These are phyloP conservation scores for Colletotrichum sp. DNA, from an alignment of 2,329 filamentous ascomycete species.

Conservation along the genomic window DNA sequence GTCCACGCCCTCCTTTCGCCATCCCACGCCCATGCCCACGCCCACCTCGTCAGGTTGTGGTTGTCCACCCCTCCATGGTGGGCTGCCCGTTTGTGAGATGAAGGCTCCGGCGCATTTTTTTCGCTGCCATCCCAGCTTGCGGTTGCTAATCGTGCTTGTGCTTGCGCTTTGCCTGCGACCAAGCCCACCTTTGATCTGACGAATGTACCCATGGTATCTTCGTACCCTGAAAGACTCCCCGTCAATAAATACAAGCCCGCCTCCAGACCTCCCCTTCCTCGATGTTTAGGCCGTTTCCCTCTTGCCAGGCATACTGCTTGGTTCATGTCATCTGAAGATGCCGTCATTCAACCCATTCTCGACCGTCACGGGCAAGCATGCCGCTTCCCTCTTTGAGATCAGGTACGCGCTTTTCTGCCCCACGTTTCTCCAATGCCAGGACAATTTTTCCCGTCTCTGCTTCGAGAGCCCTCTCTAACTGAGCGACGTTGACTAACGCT, in stretches of 20 bases:
- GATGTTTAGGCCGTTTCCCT: constrained; percentile 6
- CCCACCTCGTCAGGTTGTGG: neutral
- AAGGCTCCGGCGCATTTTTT: constrained; percentile 10
- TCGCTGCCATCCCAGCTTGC: neutral
- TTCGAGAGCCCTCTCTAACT: neutral
- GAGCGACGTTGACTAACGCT: constrained; percentile 14
- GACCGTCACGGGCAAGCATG: constrained; percentile 54
- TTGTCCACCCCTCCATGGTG: neutral
- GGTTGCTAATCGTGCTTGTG: neutral
- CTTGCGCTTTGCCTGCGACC: neutral
- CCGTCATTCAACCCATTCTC: constrained; percentile 62
- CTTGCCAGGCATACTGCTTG: constrained; percentile 50
- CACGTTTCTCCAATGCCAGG: constrained; percentile 1
- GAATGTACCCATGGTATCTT: constrained; percentile 12
- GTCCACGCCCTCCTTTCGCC: neutral
- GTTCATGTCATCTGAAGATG: constrained; percentile 62
- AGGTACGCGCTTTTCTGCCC: constrained; percentile 44
- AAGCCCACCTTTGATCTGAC: constrained; percentile 14
- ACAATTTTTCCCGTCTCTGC: neutral
- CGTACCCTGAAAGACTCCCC: constrained; percentile 8
- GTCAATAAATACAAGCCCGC: constrained; percentile 18
- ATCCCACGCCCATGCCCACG: neutral
- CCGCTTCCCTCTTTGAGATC: constrained; percentile 62
- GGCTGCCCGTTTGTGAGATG: constrained; percentile 16
- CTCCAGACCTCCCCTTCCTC: constrained; percentile 14